Evolutionary conservation across 139 green algal species (phyloP), one percentile per base, ranked within the genome.

Genomic region (Micromonas pusilla): DNA sequence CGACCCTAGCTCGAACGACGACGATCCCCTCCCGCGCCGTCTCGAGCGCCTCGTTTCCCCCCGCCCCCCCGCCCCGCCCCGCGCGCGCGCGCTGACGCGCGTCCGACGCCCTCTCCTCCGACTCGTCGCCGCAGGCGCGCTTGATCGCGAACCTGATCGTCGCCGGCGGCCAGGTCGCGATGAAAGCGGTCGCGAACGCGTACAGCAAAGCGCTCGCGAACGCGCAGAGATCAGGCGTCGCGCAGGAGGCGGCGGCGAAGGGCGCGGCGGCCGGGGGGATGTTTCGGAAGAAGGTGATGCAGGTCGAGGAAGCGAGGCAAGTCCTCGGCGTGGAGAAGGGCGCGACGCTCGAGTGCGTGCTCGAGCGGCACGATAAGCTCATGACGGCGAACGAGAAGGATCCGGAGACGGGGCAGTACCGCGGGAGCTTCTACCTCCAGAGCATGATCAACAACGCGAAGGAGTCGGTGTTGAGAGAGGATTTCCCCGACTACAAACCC

Each of bases 401-500:
- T 52, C n/a, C n/a, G n/a, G n/a, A n/a, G n/a, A n/a, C n/a, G n/a
- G n/a, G n/a, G n/a, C n/a, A n/a, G n/a, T n/a, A n/a, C n/a, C n/a
- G n/a, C n/a, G 92, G 90, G 26, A 91, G 86, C 25, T 96, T 96
- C 82, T 96, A 96, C 84, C 77, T 96, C 36, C 87, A 92, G 83
- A 91, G 85, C 45, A 96, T 94, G 85, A 83, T 96, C 1, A 91
- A 89, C 79, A 72, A 87, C n/a, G 81, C 82, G 28, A 83, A 80
- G n/a, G 82, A 83, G 4, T 13, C 2, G 71, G 70, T 80, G 70
- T 67, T 78, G 1, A 19, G 65, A 2, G 26, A 26, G 73, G 52
- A 77, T n/a, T 23, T 9, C 5, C 32, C 19, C 23, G 6, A 75
- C 3, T 1, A 57, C 1, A 36, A 1, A 13, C 68, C 4, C 37